Conservation (phyloP, 495 filamentous ascomycete species). For the Talaromyces proteolyticus region DNA sequence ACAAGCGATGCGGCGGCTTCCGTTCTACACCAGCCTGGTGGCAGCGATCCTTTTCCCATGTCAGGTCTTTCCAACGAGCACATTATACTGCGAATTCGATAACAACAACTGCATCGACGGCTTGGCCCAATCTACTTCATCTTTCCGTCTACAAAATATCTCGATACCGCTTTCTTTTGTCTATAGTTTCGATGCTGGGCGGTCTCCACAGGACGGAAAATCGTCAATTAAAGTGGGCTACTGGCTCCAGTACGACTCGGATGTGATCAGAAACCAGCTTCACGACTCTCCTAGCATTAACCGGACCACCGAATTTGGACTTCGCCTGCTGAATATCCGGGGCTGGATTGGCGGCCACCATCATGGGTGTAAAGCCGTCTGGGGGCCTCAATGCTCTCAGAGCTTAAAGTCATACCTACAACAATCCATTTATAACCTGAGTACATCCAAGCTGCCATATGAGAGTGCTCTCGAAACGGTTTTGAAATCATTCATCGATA, state of each 20-base stretch:
- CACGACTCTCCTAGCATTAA: conserved; percentile 27
- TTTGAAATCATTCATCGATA: conserved; percentile 21
- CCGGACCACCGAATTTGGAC: conserved; percentile 32
- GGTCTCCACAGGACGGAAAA: conserved; percentile 24
- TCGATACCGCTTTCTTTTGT: conserved; percentile 29
- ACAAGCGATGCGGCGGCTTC: neutral
- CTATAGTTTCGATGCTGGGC: conserved; percentile 33
- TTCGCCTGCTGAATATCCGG: conserved; percentile 37
- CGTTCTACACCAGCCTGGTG: neutral
- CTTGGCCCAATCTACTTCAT: conserved; percentile 33
- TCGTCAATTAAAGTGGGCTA: conserved; percentile 36
- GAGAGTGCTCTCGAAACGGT: conserved; percentile 24
- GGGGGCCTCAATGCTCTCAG: conserved; percentile 28
- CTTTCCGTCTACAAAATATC: conserved; percentile 31
- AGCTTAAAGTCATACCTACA: conserved; percentile 26
- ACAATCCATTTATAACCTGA: conserved; percentile 21
- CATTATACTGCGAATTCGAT: conserved; percentile 33
- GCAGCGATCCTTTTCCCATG: neutral
- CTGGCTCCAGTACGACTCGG: conserved; percentile 32
- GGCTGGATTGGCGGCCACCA: conserved; percentile 27
- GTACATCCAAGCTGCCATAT: conserved; percentile 22
- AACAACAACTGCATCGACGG: conserved; percentile 35
- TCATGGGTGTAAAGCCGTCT: conserved; percentile 39
- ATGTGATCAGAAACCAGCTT: conserved; percentile 12
- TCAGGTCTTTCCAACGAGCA: neutral